Base-by-base conservation (phyloP, 208 protist species). In the Leishmania aethiopica region DNA sequence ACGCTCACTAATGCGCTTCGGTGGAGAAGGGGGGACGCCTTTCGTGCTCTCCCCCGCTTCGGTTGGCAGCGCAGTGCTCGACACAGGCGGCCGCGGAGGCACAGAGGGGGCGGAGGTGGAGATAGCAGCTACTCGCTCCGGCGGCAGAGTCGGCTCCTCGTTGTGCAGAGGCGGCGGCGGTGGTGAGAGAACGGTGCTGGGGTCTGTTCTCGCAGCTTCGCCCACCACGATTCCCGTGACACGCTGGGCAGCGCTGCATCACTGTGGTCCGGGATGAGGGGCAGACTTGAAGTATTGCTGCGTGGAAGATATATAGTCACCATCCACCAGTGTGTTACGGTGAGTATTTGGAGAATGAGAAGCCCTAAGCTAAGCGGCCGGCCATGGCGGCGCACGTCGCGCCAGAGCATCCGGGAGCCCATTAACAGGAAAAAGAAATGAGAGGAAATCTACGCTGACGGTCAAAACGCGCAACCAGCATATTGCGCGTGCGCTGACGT, bases 111-210 rank as follows among this genome's bases (percentile, higher is more conserved):
- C 35, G 0, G 82, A 80, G 70, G 82, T 86, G 55, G 82, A 82
- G n/a, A 86, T 82, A 40, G 79, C 17, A 42, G 82, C 10, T 4
- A n/a, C 40, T 19, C 82, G 45, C 25, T 82, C 53, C 6, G 72
- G 78, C 42, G 82, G 82, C 53, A 82, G 51, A 32, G 82, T 86
- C 8, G 82, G 78, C 64, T 79, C 82, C 25, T 79, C 79, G 82
- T 86, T 86, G 77, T 86, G 82, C 64, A 86, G 82, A 75, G 77
- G 82, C 49, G 82, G 82, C 28, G 82, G 82, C 4, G 82, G 82
- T 53, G 72, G 69, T 78, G 47, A 7, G 40, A 7, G 10, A 59
- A 67, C 47, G 11, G 62, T 32, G 70, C 49, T 78, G n/a, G 64
- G 22, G 45, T 60, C 3, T 57, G 25, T 32, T 60, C 7, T 17